Evolutionary conservation across 164 flowering plant species (phyloP).

Genomic region (Macadamia integrifolia): DNA sequence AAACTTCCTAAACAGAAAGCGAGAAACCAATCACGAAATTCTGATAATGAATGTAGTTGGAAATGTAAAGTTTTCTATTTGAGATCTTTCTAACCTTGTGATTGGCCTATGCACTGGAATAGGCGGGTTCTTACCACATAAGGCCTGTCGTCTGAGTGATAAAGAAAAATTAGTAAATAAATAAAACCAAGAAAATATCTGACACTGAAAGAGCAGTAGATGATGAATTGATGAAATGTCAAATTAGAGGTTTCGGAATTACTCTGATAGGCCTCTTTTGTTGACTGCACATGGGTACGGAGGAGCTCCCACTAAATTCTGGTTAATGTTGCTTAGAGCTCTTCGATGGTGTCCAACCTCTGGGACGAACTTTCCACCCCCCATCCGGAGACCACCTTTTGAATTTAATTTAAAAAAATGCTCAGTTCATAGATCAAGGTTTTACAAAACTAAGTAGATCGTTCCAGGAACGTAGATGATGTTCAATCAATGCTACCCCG

Average conservation of each 20-base stretch:
- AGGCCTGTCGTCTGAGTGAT: conserved; percentile 34
- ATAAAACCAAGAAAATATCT: neutral
- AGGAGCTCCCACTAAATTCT: conserved; percentile 48
- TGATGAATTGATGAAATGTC: neutral
- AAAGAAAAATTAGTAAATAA: neutral
- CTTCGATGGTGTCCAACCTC: conserved; percentile 50
- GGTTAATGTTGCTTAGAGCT: conserved; percentile 58
- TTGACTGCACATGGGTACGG: conserved; percentile 49
- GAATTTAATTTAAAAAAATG: conserved; percentile 1
- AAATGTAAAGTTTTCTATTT: neutral
- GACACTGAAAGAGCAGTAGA: neutral
- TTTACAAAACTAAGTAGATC: neutral
- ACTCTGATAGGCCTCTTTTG: conserved; percentile 54
- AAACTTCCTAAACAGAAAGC: conserved; percentile 46
- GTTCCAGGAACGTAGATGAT: neutral
- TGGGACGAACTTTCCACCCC: conserved; percentile 29
- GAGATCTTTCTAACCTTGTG: conserved; percentile 47
- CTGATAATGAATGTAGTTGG: neutral
- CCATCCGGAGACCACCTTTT: conserved; percentile 28
- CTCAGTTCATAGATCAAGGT: conserved; percentile 1
- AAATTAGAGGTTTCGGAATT: conserved; percentile 18
- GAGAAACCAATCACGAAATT: conserved; percentile 3
- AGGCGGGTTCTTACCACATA: conserved; percentile 33
- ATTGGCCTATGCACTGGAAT: conserved; percentile 56
- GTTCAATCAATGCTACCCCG: neutral